These are phyloP conservation scores for Trichoderma gamsii DNA, from an alignment of 495 filamentous ascomycete genomes.

Conservation along the genomic window DNA sequence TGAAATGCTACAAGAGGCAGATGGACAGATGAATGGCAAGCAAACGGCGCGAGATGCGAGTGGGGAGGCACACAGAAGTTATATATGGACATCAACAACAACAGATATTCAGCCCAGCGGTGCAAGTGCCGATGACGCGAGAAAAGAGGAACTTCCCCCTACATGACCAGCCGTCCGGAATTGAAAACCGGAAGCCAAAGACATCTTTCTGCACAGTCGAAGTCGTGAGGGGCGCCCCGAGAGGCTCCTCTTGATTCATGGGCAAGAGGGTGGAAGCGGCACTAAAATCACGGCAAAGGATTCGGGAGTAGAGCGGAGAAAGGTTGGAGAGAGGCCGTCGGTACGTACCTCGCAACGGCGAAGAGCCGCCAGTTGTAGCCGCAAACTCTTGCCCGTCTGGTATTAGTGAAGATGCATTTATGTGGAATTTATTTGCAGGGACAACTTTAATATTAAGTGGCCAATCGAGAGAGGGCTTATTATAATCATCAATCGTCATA, in stretches of 20 bases:
- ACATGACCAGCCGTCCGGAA: neutral
- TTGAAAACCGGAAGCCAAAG: neutral
- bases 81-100: neutral
- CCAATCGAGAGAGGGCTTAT: no score
- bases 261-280: neutral
- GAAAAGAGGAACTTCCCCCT: neutral
- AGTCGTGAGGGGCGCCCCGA: neutral
- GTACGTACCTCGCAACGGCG: neutral
- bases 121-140: neutral
- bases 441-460: no score
- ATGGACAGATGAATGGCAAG: no score
- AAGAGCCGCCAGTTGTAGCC: neutral
- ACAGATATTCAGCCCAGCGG: neutral
- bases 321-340: neutral
- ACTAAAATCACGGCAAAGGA: conserved; percentile 7
- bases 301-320: conserved; percentile 13
- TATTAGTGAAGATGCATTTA: neutral
- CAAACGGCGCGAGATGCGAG: neutral
- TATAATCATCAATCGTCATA: no score
- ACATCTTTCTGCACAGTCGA: neutral
- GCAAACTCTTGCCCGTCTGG: neutral
- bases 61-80: neutral
- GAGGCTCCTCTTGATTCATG: conserved; percentile 1
- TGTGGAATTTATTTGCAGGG: neutral
- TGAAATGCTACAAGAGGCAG: no score